Evolutionary conservation across 345 rosid species (phyloP), one percentile per base, ranked within the genome.

Genomic region (Salix brachista): DNA sequence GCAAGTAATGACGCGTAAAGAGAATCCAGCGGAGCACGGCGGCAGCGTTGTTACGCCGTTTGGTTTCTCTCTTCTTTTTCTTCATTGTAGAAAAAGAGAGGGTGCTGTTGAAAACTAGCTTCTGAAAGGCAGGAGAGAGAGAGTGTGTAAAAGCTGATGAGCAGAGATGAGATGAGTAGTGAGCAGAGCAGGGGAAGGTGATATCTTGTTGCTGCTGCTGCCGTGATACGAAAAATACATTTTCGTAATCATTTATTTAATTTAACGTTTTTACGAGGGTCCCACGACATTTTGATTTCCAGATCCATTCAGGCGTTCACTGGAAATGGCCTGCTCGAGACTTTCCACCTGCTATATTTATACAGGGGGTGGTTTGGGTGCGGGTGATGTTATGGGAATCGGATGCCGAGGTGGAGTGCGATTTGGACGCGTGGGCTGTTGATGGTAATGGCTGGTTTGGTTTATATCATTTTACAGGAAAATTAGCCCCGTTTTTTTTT

Each of bases 1-100:
- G 85, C 9, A 93, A 48, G 72, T 84, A 88, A 70, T 86, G 85
- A 34, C 91, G 78, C 75, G 85, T 80, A 65, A 85, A 77, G 79
- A 87, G 67, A 30, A 86, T 54, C 58, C 78, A 79, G 36, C 77
- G 80, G 46, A 88, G 65, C 5, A 76, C 77, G 46, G 76, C 82
- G 50, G 86, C 72, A 56, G 79, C 68, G 66, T 80, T 74, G 76
- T 61, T 58, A 69, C 37, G 72, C 67, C 52, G 58, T 79, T 75
- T 70, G n/a, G 64, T 58, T 23, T 82, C 86, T 62, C 85, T 76
- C 76, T 76, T 83, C 78, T 73, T 90, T 79, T 62, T 81, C 91
- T 81, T 90, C 87, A 83, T 81, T 50, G 14, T 44, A 65, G 23
- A 62, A 14, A 5, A 30, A 4, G n/a, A 28, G 17, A 37, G 32